These are phyloP conservation scores for Anthracocystis walkeri DNA, from an alignment of 1,284 basidiomycete species.

Conservation along the genomic window DNA sequence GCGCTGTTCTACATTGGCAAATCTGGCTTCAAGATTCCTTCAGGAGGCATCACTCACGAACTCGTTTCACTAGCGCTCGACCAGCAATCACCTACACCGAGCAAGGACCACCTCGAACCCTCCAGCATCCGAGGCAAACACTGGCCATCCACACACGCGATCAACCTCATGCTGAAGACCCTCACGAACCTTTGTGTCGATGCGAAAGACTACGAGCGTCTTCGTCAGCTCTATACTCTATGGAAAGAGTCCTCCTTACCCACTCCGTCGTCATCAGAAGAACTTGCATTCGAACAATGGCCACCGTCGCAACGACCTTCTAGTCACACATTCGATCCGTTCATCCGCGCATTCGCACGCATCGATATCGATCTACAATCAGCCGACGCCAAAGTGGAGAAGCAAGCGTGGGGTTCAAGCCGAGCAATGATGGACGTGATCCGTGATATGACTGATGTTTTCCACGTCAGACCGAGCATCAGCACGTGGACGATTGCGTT, in stretches of 20 bases:
- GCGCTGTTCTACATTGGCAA: conserved; percentile 24
- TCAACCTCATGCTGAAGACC: conserved; percentile 41
- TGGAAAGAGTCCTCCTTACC: conserved; percentile 29
- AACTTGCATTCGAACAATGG: conserved; percentile 32
- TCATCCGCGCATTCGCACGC: conserved; percentile 38
- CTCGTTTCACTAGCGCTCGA: conserved; percentile 20
- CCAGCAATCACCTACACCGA: not conserved
- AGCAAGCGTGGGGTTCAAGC: conserved; percentile 29
- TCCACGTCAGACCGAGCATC: conserved; percentile 22
- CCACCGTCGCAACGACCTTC: conserved; percentile 34
- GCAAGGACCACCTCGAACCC: not conserved
- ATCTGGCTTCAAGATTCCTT: conserved; percentile 33
- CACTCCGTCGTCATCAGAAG: not conserved
- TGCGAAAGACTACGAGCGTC: conserved; percentile 24
- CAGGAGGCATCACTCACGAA: conserved; percentile 33
- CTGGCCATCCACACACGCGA: conserved; percentile 50
- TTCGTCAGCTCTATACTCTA: conserved; percentile 16
- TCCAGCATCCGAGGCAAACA: conserved; percentile 14
- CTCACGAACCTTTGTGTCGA: conserved; percentile 26
- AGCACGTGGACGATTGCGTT: conserved; percentile 50
- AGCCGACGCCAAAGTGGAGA: not conserved
- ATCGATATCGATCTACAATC: conserved; percentile 9
- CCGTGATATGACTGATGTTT: conserved; percentile 41
- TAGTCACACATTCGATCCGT: conserved; percentile 40
- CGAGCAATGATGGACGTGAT: conserved; percentile 31